A percentile compares a stretch with the other conserved stretches of the same genome.
These are phyloP conservation scores for Acacia concinna DNA, from an alignment of 331 rosid species.

Conservation along the genomic window DNA sequence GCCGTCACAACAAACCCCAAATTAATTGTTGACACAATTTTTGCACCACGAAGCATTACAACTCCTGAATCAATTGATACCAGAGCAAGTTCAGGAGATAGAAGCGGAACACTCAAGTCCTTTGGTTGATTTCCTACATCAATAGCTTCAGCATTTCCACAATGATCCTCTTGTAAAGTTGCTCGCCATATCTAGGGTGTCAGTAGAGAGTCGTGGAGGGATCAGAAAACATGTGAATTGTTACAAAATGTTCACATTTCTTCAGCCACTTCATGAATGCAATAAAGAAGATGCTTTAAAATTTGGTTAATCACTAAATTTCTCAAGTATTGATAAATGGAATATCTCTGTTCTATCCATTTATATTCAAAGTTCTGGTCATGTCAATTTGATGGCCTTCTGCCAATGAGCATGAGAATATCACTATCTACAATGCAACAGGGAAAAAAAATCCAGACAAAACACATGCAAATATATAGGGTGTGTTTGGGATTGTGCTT, in stretches of 20 bases:
- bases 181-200: slow-evolving; percentile 68
- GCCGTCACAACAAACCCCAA: slow-evolving; percentile 90
- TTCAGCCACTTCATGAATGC: background rate
- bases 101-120: slow-evolving; percentile 82
- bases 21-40: slow-evolving; percentile 65
- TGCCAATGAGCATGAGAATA: slow-evolving; percentile 1
- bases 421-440: slow-evolving; percentile 1
- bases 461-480: too few relatives aligned
- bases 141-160: slow-evolving; percentile 75
- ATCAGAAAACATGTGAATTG: slow-evolving; percentile 9
- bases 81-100: slow-evolving; percentile 76
- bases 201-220: slow-evolving; percentile 22
- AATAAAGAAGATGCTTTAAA: background rate
- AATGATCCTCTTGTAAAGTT: slow-evolving; percentile 61
- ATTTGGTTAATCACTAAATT: too few relatives aligned
- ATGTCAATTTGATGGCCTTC: background rate
- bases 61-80: slow-evolving; percentile 84
- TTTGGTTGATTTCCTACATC: slow-evolving; percentile 94
- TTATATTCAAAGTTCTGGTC: too few relatives aligned
- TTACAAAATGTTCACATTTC: slow-evolving; percentile 7
- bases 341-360: too few relatives aligned
- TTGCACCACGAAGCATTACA: slow-evolving; percentile 75
- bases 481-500: too few relatives aligned
- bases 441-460: background rate
- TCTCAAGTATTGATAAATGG: too few relatives aligned